Base-by-base conservation (phyloP, 2,329 filamentous ascomycete species). In the Fusarium nisikadoi region DNA sequence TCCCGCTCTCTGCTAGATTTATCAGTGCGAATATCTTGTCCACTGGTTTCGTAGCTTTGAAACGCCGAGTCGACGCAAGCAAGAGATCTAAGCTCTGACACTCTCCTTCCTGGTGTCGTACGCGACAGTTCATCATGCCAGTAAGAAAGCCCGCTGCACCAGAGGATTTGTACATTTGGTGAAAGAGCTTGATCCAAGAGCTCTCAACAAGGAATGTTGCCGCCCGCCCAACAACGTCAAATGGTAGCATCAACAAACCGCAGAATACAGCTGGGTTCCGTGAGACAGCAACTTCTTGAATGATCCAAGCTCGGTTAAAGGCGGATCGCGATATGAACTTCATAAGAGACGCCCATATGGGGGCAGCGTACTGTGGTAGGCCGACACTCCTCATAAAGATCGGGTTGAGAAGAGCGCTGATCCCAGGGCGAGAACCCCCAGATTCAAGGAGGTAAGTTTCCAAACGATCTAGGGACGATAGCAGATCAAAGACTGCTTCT, bases 111-210 rank as follows among this genome's bases (percentile, higher is more conserved):
- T 39, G 33, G 3, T 53, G 19, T 12, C 49, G 33, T 10, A 12
- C 10, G 3, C 23, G 49, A 7, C 33, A 53, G 2, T 53, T 53
- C 49, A 38, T 38, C 33, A 53, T 53, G 2, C 23, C 23, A 2
- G 23, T 29, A 1, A 53, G n/a, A 1, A 53, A 39, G 1, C 33
- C 19, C 0, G 33, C 49, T 8, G 19, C 49, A 5, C 49, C 33
- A 7, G 49, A 38, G 13, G 38, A 23, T 0, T 1, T 10, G 7
- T 53, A 53, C 1, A 53, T 39, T 1, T 27, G 6, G 2, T 53
- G 49, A 10, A 53, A 53, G 13, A 53, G 1, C 1, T 53, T 53
- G 1, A 53, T 53, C 49, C 33, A 53, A 9, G 49, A 53, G 4
- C 49, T 53, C 14, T 53, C 19, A n/a, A 13, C 23, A 0, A 53